Conservation (phyloP, 1,139 yeast genomes). For the Blastobotrys ciferrii region DNA sequence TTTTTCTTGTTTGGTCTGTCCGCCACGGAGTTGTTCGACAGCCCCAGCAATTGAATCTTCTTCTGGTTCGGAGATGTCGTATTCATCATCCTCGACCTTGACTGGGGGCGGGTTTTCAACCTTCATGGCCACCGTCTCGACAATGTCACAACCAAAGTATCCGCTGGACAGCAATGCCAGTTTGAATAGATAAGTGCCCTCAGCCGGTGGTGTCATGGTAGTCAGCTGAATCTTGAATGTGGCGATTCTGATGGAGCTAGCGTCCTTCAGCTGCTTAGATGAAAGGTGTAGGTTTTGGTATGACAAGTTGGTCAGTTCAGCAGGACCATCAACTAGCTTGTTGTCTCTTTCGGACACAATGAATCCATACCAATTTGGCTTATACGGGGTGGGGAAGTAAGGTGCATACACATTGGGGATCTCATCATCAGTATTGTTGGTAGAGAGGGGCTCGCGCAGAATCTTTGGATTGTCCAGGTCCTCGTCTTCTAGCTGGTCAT, state of each 20-base stretch:
- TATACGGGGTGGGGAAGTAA: slow-evolving; percentile 57
- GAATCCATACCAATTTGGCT: slow-evolving; percentile 62
- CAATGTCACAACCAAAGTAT: slow-evolving; percentile 43
- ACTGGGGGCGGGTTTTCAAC: slow-evolving; percentile 37
- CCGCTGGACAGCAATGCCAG: slow-evolving; percentile 33
- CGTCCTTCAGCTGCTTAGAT: slow-evolving; percentile 47
- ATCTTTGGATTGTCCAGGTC: slow-evolving; percentile 58
- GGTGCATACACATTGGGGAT: slow-evolving; percentile 70
- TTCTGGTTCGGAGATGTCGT: slow-evolving; percentile 52
- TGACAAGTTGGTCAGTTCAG: slow-evolving; percentile 52
- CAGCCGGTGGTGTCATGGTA: slow-evolving; percentile 66
- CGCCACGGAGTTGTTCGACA: slow-evolving; percentile 52
- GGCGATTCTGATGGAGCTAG: slow-evolving; percentile 54
- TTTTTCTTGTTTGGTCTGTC: slow-evolving; percentile 43
- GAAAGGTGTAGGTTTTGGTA: slow-evolving; percentile 54
- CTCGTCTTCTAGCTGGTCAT: slow-evolving; percentile 41
- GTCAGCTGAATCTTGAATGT: slow-evolving; percentile 72
- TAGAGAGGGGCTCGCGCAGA: slow-evolving; percentile 67
- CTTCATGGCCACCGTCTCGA: slow-evolving; percentile 39
- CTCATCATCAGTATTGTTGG: slow-evolving; percentile 62
- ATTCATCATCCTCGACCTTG: slow-evolving; percentile 29
- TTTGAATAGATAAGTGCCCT: slow-evolving; percentile 59
- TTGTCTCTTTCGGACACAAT: slow-evolving; percentile 72
- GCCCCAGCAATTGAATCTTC: slow-evolving; percentile 75
- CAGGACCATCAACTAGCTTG: slow-evolving; percentile 70